Evolutionary conservation across 345 rosid species (phyloP).

Genomic region (Combretum micranthum): DNA sequence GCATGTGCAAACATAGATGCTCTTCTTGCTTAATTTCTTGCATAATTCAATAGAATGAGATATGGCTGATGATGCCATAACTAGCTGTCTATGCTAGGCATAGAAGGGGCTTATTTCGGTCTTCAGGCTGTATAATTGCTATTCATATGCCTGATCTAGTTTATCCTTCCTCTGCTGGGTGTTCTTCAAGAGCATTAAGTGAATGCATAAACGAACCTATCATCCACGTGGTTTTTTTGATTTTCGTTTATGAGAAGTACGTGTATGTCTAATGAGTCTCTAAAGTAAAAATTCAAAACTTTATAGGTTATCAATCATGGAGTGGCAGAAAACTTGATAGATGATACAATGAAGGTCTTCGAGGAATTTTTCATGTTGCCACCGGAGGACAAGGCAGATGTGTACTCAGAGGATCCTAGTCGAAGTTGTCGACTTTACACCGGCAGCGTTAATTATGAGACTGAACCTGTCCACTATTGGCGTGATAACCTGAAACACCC

Average conservation of each 20-base stretch:
- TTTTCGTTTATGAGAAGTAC: too few relatives aligned
- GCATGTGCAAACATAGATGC: slow-evolving; percentile 2
- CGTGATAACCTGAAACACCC: slow-evolving; percentile 9
- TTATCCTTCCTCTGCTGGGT: too few relatives aligned
- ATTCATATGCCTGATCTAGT: too few relatives aligned
- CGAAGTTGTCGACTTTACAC: slow-evolving; percentile 14
- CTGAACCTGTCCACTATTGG: slow-evolving; percentile 17
- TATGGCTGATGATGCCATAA: too few relatives aligned
- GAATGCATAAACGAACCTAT: too few relatives aligned
- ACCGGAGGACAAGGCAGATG: slow-evolving; percentile 7
- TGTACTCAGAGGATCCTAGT: slow-evolving; percentile 15
- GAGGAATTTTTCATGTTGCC: slow-evolving; percentile 16
- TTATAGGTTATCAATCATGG: slow-evolving; percentile 21
- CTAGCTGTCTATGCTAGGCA: too few relatives aligned
- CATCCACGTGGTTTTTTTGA: not conserved
- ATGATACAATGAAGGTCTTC: slow-evolving; percentile 6
- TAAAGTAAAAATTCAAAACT: too few relatives aligned
- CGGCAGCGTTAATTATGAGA: slow-evolving; percentile 12
- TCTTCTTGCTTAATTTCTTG: not conserved
- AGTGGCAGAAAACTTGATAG: slow-evolving; percentile 8
- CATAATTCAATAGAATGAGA: not conserved
- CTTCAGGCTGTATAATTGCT: too few relatives aligned
- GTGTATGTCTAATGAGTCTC: too few relatives aligned
- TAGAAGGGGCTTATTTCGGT: too few relatives aligned
- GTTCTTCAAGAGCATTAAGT: too few relatives aligned